Evolutionary conservation across 148 eudicot species (phyloP).

Genomic region (Chenopodium formosanum): DNA sequence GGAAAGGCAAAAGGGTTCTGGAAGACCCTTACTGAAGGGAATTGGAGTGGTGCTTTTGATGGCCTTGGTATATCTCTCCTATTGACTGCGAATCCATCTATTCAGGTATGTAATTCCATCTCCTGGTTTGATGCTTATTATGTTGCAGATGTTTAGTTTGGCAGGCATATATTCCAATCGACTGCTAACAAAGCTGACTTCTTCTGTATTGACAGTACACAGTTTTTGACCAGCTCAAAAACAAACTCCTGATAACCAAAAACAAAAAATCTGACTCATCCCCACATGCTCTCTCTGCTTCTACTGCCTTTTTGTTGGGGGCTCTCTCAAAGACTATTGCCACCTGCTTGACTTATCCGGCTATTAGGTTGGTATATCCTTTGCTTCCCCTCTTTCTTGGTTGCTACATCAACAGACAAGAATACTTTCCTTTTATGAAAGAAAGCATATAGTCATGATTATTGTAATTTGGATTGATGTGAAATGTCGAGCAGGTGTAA

Average conservation of each 20-base stretch:
- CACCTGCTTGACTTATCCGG: conserved; percentile 87
- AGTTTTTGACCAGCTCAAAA: conserved; percentile 88
- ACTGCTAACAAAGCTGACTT: conserved; percentile 13
- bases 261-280: conserved; percentile 38
- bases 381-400: conserved; percentile 3
- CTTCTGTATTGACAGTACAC: conserved; percentile 56
- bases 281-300: conserved; percentile 74
- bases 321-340: conserved; percentile 90
- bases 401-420: not conserved
- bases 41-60: conserved; percentile 78
- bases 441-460: not conserved
- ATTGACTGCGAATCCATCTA: conserved; percentile 84
- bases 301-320: conserved; percentile 79
- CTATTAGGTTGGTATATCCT: conserved; percentile 59
- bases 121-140: not conserved
- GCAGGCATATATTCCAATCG: not conserved
- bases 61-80: conserved; percentile 94
- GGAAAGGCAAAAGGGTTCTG: conserved; percentile 89
- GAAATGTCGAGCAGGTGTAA: conserved; percentile 59
- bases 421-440: not conserved
- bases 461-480: not conserved
- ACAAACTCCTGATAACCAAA: conserved; percentile 45
- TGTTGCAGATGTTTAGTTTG: not conserved
- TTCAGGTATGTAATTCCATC: conserved; percentile 58
- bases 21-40: conserved; percentile 80